These are phyloP conservation scores for Fistulinella prunicolor DNA, from an alignment of 768 basidiomycete species.

Conservation along the genomic window DNA sequence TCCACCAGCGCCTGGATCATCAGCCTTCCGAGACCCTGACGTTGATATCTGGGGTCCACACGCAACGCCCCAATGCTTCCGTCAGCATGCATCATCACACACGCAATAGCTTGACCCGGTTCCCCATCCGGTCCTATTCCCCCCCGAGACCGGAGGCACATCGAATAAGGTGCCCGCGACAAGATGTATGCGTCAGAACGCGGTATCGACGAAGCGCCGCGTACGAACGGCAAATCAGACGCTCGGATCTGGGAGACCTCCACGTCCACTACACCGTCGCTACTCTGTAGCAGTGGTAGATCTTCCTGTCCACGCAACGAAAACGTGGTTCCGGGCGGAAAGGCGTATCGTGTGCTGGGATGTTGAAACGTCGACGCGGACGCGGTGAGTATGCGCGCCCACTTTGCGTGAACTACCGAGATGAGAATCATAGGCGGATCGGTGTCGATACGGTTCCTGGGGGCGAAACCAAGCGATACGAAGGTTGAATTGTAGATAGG, in stretches of 20 bases:
- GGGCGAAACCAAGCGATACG: background rate
- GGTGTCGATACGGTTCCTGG: background rate
- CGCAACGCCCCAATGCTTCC: constrained; percentile 18
- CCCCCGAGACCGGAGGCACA: constrained; percentile 17
- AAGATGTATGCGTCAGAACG: constrained; percentile 20
- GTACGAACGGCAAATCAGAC: constrained; percentile 15
- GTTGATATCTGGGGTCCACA: constrained; percentile 8
- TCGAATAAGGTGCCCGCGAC: constrained; percentile 17
- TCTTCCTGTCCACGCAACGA: too few species aligned
- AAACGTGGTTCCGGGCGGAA: constrained; percentile 4
- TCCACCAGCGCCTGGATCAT: constrained; percentile 10
- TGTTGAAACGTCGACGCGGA: constrained; percentile 3
- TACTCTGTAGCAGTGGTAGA: too few species aligned
- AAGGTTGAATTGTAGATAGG: constrained; percentile 8
- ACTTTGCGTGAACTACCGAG: constrained; percentile 5
- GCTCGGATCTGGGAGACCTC: constrained; percentile 8
- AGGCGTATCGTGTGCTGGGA: constrained; percentile 1
- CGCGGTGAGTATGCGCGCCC: constrained; percentile 11
- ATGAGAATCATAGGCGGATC: constrained; percentile 14
- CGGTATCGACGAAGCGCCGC: constrained; percentile 6
- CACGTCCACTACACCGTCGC: background rate
- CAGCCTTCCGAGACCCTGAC: constrained; percentile 12
- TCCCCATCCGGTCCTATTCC: background rate
- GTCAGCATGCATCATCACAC: constrained; percentile 19
- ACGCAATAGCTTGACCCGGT: constrained; percentile 12